phyloP scores from a whole-genome alignment of 2,329 filamentous ascomycete genomes.

The Aspergillus sp. region DNA sequence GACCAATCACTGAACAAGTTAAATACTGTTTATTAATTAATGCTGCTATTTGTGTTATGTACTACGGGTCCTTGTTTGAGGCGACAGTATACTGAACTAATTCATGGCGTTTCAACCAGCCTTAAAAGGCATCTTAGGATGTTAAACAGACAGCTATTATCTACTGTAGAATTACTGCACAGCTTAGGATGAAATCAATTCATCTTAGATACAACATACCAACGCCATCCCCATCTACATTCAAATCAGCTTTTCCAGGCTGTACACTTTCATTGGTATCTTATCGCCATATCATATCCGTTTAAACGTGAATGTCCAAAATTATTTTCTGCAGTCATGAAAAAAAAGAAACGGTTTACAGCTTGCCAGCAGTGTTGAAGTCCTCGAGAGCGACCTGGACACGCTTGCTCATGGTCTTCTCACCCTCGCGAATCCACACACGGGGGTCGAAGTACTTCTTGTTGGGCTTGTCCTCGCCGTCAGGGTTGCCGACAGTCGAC shows the following conservation, averaged over 20 bases:
- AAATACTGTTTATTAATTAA: too few species aligned
- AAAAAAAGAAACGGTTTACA: conserved; percentile 54
- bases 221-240: neutral
- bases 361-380: conserved; percentile 81
- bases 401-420: conserved; percentile 92
- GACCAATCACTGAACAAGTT: too few species aligned
- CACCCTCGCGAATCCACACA: conserved; percentile 89
- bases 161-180: neutral
- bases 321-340: neutral
- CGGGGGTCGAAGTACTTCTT: conserved; percentile 93
- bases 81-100: too few species aligned
- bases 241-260: neutral
- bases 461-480: conserved; percentile 96
- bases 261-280: conserved; percentile 4
- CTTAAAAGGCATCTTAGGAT: too few species aligned
- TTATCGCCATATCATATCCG: neutral
- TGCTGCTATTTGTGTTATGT: too few species aligned
- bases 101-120: too few species aligned
- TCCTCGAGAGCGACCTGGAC: conserved; percentile 79
- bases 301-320: conserved; percentile 7
- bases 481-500: conserved; percentile 88
- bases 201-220: neutral
- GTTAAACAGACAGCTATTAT: too few species aligned
- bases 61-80: too few species aligned
- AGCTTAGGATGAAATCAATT: neutral